Conservation (phyloP, 2,329 filamentous ascomycete species). For the Tetracladium maxilliforme region DNA sequence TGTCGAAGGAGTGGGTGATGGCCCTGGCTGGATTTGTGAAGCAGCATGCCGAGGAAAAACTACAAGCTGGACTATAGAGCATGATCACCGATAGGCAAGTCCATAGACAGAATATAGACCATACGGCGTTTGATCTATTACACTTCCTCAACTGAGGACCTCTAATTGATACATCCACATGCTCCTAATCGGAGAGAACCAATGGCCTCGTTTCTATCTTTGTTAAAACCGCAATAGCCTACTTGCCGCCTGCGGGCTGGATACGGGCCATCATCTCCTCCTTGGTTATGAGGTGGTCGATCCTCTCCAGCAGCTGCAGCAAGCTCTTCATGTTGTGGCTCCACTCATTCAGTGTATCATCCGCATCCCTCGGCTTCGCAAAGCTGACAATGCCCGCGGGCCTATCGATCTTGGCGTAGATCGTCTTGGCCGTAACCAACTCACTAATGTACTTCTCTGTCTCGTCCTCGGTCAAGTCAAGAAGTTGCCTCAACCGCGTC, state of each 20-base stretch:
- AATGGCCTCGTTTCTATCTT: too few relatives aligned
- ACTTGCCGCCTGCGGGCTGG: too few relatives aligned
- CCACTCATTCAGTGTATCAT: conserved; percentile 97
- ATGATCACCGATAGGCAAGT: too few relatives aligned
- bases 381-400: conserved; percentile 88
- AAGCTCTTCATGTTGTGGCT: conserved; percentile 95
- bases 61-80: too few relatives aligned
- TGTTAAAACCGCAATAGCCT: too few relatives aligned
- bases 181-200: too few relatives aligned
- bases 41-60: too few relatives aligned
- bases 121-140: too few relatives aligned
- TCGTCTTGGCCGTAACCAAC: conserved; percentile 91
- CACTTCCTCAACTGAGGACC: too few relatives aligned
- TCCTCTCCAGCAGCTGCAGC: conserved; percentile 70
- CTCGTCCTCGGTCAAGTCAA: conserved; percentile 87
- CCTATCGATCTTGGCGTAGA: conserved; percentile 93
- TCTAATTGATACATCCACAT: too few relatives aligned
- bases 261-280: conserved; percentile 99
- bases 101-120: too few relatives aligned
- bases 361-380: conserved; percentile 84
- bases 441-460: conserved; percentile 99
- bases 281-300: conserved; percentile 97
- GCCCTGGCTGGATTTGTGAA: conserved; percentile 60
- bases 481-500: conserved; percentile 73
- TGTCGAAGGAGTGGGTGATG: conserved; percentile 67